A percentile compares a stretch with the other conserved stretches of the same genome.
phyloP scores from a whole-genome alignment of 139 green algal genomes.

The Nannochloris sp. region DNA sequence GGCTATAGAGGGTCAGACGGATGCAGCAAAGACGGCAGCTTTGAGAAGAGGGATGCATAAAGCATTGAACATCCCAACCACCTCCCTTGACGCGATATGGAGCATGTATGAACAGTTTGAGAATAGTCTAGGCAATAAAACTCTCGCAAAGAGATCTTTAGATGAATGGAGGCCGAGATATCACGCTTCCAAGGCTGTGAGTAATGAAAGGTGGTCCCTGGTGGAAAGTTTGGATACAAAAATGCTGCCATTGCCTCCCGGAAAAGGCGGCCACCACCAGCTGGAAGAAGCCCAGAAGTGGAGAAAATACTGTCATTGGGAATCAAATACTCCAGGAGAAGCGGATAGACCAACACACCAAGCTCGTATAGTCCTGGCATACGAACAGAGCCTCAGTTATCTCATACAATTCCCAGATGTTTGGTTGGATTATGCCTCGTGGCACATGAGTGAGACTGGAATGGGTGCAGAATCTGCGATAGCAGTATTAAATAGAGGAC shows the following conservation, averaged over 20 bases:
- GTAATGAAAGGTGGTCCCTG: conserved; percentile 30
- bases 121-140: conserved; percentile 30
- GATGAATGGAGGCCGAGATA: conserved; percentile 73
- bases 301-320: conserved; percentile 65
- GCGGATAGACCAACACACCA: conserved; percentile 39
- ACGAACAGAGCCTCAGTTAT: conserved; percentile 70
- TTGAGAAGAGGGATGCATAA: conserved; percentile 63
- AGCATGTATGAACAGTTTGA: conserved; percentile 82
- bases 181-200: conserved; percentile 40
- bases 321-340: conserved; percentile 59
- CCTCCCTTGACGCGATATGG: conserved; percentile 75
- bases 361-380: conserved; percentile 61
- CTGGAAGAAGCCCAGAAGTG: conserved; percentile 45
- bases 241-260: conserved; percentile 56
- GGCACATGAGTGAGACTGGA: conserved; percentile 16
- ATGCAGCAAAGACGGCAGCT: conserved; percentile 41
- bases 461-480: conserved; percentile 14
- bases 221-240: conserved; percentile 38
- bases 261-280: conserved; percentile 39
- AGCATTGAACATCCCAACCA: conserved; percentile 65
- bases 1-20: conserved; percentile 40
- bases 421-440: conserved; percentile 37
- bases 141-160: conserved; percentile 52
- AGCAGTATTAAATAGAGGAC: conserved; percentile 35
- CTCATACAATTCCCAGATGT: conserved; percentile 62